Percentiles rank a stretch among this genome's conserved stretches.
These are phyloP conservation scores for Isabelozyma rhagii DNA, from an alignment of 805 yeast genomes.

Conservation along the genomic window DNA sequence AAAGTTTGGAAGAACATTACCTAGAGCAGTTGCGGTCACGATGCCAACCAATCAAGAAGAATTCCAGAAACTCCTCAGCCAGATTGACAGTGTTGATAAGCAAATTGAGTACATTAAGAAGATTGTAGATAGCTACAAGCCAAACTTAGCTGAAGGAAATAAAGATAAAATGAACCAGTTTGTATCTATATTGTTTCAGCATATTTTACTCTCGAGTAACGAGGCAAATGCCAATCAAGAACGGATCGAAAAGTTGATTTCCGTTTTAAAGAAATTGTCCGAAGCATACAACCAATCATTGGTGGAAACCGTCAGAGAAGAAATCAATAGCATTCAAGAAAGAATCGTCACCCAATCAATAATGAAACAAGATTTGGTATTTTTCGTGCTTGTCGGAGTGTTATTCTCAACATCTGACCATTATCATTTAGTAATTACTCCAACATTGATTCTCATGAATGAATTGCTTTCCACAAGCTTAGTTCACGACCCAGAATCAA, in stretches of 20 bases:
- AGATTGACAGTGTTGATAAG: constrained; percentile 30
- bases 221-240: constrained; percentile 19
- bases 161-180: constrained; percentile 68
- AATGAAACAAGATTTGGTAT: constrained; percentile 51
- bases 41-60: constrained; percentile 32
- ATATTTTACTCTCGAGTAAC: constrained; percentile 50
- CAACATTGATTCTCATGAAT: constrained; percentile 69
- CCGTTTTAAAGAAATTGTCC: constrained; percentile 53
- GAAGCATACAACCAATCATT: constrained; percentile 63
- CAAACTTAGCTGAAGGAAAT: constrained; percentile 78
- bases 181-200: constrained; percentile 61
- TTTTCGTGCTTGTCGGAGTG: constrained; percentile 69
- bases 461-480: constrained; percentile 48
- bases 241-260: constrained; percentile 41
- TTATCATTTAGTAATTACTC: constrained; percentile 87
- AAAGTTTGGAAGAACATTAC: constrained; percentile 5
- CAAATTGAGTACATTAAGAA: constrained; percentile 49
- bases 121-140: constrained; percentile 62
- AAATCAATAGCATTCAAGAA: constrained; percentile 52
- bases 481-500: constrained; percentile 28
- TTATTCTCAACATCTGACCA: constrained; percentile 93
- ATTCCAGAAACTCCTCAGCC: constrained; percentile 26
- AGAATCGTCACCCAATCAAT: constrained; percentile 32
- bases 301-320: constrained; percentile 58
- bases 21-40: constrained; percentile 6